phyloP scores from a whole-genome alignment of 805 yeast genomes.

The Hanseniaspora lachancei region DNA sequence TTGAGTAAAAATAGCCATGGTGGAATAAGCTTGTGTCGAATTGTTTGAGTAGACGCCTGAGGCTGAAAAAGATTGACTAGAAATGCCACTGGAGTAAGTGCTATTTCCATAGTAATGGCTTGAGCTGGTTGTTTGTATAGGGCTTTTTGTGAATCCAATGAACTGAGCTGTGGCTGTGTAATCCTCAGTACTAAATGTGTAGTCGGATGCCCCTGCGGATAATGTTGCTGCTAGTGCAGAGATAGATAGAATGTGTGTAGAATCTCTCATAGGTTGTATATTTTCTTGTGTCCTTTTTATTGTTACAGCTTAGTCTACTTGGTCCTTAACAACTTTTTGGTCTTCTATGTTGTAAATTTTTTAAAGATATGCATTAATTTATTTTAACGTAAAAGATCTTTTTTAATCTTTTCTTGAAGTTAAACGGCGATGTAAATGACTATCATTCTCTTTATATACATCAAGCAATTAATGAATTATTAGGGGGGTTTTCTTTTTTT shows the following conservation, averaged over 20 bases:
- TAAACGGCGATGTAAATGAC: no score
- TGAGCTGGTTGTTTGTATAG: background rate
- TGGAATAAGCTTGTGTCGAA: background rate
- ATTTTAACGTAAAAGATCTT: no score
- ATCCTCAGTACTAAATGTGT: conserved; percentile 18
- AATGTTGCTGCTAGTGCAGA: conserved; percentile 6
- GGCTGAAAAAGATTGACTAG: background rate
- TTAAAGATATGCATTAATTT: no score
- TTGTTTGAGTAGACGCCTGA: background rate
- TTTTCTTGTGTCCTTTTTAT: no score
- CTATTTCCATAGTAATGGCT: conserved; percentile 10
- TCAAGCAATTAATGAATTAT: no score
- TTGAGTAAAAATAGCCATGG: no score
- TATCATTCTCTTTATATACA: no score
- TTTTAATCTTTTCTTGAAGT: no score
- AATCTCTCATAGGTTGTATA: background rate
- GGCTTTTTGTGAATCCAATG: conserved; percentile 14
- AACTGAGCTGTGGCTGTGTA: conserved; percentile 17
- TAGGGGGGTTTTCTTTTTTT: background rate
- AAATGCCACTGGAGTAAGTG: background rate
- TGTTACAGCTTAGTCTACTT: background rate
- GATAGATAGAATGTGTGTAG: background rate
- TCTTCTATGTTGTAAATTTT: background rate
- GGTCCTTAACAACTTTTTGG: background rate
- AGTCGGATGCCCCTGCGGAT: conserved; percentile 16